Base-by-base conservation (phyloP, 1,139 yeast species). In the Yamadazyma diddensiae region DNA sequence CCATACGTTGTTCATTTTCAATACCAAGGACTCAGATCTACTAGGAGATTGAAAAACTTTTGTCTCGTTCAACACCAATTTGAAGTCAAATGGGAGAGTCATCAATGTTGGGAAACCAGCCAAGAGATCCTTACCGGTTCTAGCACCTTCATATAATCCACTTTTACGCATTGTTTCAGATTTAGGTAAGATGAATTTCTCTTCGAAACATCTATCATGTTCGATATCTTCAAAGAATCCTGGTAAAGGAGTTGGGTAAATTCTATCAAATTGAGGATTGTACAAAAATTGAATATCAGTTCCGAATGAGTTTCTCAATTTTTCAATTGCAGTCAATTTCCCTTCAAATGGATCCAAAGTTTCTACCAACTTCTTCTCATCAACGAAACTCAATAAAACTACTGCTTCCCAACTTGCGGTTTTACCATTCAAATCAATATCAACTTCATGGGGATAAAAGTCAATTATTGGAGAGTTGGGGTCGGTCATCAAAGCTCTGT, bases 401-500 rank as follows among this genome's bases (percentile, higher is more conserved):
- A 92, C 97, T 6, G 97, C 97, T 62, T 92, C 98, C 99, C 99
- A 92, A 31, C 86, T 82, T 6, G 94, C 95, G 35, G 90, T 85
- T 56, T 92, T 94, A 32, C 97, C 98, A 53, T 92, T 94, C 75
- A 80, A 70, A 61, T 94, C 98, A 30, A 87, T 72, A 35, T 81
- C 90, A 41, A 92, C 95, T 41, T 86, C 87, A 41, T 75, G 72
- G 4, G 99, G 99, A 53, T 94, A 92, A 50, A 88, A 90, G 46
- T 87, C 96, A 37, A 73, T 74, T 44, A 94, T 88, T 17, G 97
- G 95, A 2, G 97, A 90, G 32, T 70, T 70, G 29, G 80, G 82
- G 37, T 90, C 96, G n/a, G 82, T 79, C 97, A 92, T 90, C 41
- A 94, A 67, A 5, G 80, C 74, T 57, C 95, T 75, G 53, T 83